phyloP scores from a whole-genome alignment of 495 filamentous ascomycete genomes.

The Tuber brumale region DNA sequence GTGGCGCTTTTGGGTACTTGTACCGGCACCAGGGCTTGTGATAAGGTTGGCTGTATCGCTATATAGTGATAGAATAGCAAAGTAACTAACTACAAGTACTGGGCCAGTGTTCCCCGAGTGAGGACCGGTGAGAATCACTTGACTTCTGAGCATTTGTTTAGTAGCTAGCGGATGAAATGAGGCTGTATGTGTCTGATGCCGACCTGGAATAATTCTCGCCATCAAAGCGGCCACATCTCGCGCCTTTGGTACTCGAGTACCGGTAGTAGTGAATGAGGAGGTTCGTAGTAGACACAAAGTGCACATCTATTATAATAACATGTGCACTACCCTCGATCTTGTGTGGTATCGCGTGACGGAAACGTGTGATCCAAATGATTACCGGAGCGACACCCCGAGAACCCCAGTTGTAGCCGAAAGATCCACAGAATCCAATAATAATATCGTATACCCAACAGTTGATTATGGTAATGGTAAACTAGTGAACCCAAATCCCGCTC shows the following conservation, averaged over 20 bases:
- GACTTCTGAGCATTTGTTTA: not conserved
- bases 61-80: not conserved
- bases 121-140: not conserved
- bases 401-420: not conserved
- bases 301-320: not conserved
- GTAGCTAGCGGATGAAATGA: not conserved
- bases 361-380: slow-evolving; percentile 1
- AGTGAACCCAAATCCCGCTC: not conserved
- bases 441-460: not conserved
- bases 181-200: not conserved
- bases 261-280: not conserved
- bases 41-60: not conserved
- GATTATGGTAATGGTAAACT: not conserved
- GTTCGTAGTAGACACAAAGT: not conserved
- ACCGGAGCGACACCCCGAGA: not conserved
- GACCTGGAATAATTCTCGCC: not conserved
- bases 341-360: not conserved
- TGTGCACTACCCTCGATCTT: not conserved
- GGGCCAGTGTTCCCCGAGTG: not conserved
- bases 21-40: not conserved
- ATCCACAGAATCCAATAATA: not conserved
- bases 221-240: too few relatives aligned
- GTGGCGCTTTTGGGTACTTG: not conserved
- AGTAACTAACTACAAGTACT: not conserved
- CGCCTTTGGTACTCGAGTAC: not conserved